Percentiles rank a stretch among this genome's conserved stretches.
These are phyloP conservation scores for Linaria vulgaris DNA, from an alignment of 257 asterid species.

Conservation along the genomic window DNA sequence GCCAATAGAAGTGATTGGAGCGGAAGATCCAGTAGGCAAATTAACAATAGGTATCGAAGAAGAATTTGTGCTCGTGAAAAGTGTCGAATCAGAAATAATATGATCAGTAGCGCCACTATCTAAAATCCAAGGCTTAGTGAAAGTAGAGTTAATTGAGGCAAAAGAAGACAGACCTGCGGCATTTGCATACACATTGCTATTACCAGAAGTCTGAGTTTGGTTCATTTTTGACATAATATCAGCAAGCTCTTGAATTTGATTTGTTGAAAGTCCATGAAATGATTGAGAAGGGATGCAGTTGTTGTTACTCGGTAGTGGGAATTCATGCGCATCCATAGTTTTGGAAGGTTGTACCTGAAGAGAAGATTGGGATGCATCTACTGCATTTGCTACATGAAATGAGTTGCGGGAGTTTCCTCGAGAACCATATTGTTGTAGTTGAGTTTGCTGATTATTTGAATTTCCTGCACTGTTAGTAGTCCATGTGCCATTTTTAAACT, in stretches of 20 bases:
- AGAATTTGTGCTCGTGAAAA: background rate
- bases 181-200: too few relatives aligned
- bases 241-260: slow-evolving; percentile 4
- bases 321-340: too few relatives aligned
- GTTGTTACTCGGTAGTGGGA: too few relatives aligned
- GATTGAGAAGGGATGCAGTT: too few relatives aligned
- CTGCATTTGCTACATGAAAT: slow-evolving; percentile 5
- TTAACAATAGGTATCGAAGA: background rate
- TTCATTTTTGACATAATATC: background rate
- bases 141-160: background rate
- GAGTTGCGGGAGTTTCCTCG: background rate
- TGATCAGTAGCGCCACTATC: slow-evolving; percentile 16
- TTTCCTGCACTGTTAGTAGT: background rate
- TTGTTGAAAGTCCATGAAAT: background rate
- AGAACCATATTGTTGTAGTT: background rate
- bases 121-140: slow-evolving; percentile 10
- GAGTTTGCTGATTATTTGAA: background rate
- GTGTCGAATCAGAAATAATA: background rate
- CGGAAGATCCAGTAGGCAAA: background rate
- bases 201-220: background rate
- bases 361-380: background rate
- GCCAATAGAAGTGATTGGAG: background rate
- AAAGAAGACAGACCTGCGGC: background rate
- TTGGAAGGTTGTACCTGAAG: too few relatives aligned
- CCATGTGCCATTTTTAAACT: background rate